Evolutionary conservation across 345 rosid species (phyloP), one percentile per base, ranked within the genome.

Genomic region (Limnanthes douglasii): DNA sequence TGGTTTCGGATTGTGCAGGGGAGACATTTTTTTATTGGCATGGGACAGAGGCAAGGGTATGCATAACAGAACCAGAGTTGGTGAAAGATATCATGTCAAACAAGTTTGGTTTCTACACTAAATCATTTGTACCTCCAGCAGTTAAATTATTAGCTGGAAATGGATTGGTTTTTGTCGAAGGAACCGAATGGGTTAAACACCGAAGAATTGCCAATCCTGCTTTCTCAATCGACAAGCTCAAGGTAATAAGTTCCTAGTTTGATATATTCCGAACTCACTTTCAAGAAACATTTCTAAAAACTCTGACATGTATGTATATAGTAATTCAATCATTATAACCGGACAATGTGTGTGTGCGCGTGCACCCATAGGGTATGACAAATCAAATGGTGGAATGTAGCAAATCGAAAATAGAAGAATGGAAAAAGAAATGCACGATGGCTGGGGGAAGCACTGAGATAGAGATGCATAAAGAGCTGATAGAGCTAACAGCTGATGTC

Each of bases 1-100:
- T 26, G 30, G 11, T 26, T 7, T 13, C 31, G 48, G 49, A 12
- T 39, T 8, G 8, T 30, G 14, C 54, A 65, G 69, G 76, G 17
- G 67, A 65, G 12, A 65, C 54, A 5, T 45, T 71, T 40, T 51
- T 61, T 15, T 64, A 53, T 33, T 72, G 77, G 80, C 11, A 44
- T 7, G 73, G 69, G 41, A 39, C 59, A 19, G 37, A 48, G 39
- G 67, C 74, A 19, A 53, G 57, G 53, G 3, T 72, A 5, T 43
- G 32, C 29, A 51, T 66, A 22, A 32, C 65, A 7, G 64, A 69
- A 11, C 61, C 51, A 15, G 72, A 63, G 28, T 17, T 60, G 26
- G 66, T 48, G n/a, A 58, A 72, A 39, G 55, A 65, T 21, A 21
- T 65, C 25, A 41, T 55, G 16, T 57, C 71, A 2, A 61, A 43